Evolutionary conservation across 2,329 filamentous ascomycete species (phyloP), one percentile per base, ranked within the genome.

Genomic region (Penicillium freii): DNA sequence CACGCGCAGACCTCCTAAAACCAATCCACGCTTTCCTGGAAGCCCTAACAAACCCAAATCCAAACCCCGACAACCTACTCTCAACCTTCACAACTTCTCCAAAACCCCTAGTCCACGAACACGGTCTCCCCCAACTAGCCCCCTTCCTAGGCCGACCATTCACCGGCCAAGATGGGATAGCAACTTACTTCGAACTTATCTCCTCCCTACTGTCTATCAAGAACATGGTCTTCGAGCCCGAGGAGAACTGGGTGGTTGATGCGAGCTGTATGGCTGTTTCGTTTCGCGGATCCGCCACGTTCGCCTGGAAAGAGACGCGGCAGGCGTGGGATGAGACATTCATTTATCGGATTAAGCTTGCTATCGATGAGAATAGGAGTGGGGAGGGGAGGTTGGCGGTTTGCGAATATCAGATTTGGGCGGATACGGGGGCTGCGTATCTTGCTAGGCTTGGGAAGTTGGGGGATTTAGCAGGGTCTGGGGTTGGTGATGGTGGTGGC

Each of bases 391-490:
- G 40, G 38, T 54, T 70, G 45, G 75, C 72, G 57, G 70, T 78
- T n/a, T 66, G 64, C 33, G 73, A 71, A 51, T 78, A 78, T 69
- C 64, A 71, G 42, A 69, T 78, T 29, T 78, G 77, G 77, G 75
- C 74, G 17, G 77, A 78, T 71, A 75, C 73, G 3, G 77, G 76
- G 21, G 76, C 76, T 34, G 75, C 74, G 27, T 77, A 77, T 68
- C 65, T 78, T 56, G 76, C 76, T 25, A 61, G 66, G 38, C 62
- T 63, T 29, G 71, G 69, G 5, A 48, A 40, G 11, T 65, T 67
- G 57, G 48, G 54, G 58, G 39, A 58, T 53, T 39, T 56, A 42
- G 19, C 34, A 4, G 29, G 31, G 17, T 36, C 40, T 25, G 29
- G 42, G 40, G 13, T 17, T 40, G 4, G 4, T n/a, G 34, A 5